These are phyloP conservation scores for Cladophialophora carrionii DNA, from an alignment of 2,329 filamentous ascomycete species.

Conservation along the genomic window DNA sequence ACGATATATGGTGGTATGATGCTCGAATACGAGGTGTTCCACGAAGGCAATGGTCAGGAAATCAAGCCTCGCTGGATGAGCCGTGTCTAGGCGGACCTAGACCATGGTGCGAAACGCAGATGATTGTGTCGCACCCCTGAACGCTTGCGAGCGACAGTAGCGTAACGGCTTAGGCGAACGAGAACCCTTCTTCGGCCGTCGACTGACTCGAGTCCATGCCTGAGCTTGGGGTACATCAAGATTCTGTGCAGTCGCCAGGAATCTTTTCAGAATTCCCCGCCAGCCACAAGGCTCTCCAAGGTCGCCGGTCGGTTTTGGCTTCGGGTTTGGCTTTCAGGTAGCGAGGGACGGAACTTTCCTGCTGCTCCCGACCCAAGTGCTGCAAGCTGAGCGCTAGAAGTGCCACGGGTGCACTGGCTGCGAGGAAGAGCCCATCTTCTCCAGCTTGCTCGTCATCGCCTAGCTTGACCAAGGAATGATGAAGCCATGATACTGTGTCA, in stretches of 20 bases:
- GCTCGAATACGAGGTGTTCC: slow-evolving; percentile 13
- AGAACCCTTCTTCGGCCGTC: background rate
- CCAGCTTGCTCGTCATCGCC: background rate
- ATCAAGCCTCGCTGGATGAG: slow-evolving; percentile 9
- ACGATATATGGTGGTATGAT: slow-evolving; percentile 8
- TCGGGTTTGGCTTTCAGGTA: background rate
- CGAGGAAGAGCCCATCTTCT: background rate
- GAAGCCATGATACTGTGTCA: background rate
- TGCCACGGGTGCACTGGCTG: background rate
- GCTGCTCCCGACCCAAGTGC: background rate
- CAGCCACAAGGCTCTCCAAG: slow-evolving; percentile 4
- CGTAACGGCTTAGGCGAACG: background rate
- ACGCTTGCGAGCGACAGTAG: background rate
- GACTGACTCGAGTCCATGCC: slow-evolving; percentile 7
- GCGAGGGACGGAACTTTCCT: background rate
- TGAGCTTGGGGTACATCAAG: background rate
- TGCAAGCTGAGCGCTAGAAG: background rate
- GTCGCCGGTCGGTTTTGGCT: background rate
- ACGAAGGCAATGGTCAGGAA: slow-evolving; percentile 8
- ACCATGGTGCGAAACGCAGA: slow-evolving; percentile 8
- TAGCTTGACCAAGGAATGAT: background rate
- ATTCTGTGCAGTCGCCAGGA: background rate
- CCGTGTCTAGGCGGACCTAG: slow-evolving; percentile 1
- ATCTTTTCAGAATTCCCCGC: slow-evolving; percentile 10
- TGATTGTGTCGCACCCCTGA: slow-evolving; percentile 7